Conservation (phyloP, 352 stramenopile genomes). For the Plasmopara viticola region DNA sequence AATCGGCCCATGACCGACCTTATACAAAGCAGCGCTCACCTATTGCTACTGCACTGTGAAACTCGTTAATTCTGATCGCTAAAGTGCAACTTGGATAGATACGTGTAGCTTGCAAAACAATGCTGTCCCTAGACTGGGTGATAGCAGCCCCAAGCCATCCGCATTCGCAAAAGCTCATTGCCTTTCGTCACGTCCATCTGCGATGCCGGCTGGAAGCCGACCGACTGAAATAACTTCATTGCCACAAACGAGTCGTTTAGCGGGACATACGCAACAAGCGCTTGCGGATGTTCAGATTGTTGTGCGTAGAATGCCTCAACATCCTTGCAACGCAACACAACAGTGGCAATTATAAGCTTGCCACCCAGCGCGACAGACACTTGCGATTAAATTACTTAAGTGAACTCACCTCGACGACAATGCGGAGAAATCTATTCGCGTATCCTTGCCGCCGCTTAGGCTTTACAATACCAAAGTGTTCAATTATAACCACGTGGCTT, state of each 20-base stretch:
- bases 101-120: not conserved
- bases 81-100: no score
- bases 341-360: conserved; percentile 4
- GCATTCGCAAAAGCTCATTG: conserved; percentile 26
- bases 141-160: conserved; percentile 20
- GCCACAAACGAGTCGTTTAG: conserved; percentile 31
- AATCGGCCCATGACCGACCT: no score
- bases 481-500: conserved; percentile 40
- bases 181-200: conserved; percentile 26
- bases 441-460: conserved; percentile 47
- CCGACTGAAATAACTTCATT: conserved; percentile 46
- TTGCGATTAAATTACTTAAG: not conserved
- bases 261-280: conserved; percentile 36
- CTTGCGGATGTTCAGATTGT: conserved; percentile 23
- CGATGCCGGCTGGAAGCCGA: conserved; percentile 39
- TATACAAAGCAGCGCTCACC: no score
- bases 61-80: no score
- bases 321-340: conserved; percentile 31
- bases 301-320: conserved; percentile 36
- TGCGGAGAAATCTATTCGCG: conserved; percentile 41
- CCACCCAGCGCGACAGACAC: not conserved
- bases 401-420: conserved; percentile 39
- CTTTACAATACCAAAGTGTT: conserved; percentile 52
- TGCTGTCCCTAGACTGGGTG: not conserved
- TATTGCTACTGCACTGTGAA: no score